Evolutionary conservation across 768 basidiomycete species (phyloP), one percentile per base, ranked within the genome.

Genomic region (Pholiota molesta): DNA sequence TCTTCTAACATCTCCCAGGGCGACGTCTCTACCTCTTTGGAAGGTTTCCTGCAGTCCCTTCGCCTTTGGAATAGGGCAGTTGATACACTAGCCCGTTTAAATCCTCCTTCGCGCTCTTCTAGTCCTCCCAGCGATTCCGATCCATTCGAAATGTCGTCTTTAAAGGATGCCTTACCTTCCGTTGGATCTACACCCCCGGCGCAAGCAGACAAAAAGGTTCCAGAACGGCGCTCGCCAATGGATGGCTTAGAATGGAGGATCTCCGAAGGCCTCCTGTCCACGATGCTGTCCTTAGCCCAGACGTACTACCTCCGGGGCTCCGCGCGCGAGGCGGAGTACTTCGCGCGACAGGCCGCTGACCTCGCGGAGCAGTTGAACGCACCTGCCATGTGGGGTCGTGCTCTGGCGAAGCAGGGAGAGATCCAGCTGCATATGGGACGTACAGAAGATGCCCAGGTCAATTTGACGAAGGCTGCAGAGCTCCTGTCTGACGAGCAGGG

Each of bases 261-360:
- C 11, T 84, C 89, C 3, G 86, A 92, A 67, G 88, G 86, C 11
- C 80, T 97, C 5, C 75, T 95, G 5, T 75, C 78, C 0, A 86
- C 88, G 0, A 75, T 92, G 2, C 83, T 96, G 61, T 78, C 85
- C 2, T 77, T 97, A 7, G 78, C 84, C 0, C 81, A 86, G 8
- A 79, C 84, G 0, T 93, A 95, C 66, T 79, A 87, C 19, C 72
- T 76, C 0, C 85, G 94, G 17, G 97, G 97, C 0, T 94, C 95
- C 5, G 84, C 88, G 3, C 85, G 90, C 21, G 94, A 96, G 68
- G 88, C 93, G 1, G 88, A 93, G 62, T 95, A 91, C 67, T 97
- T 95, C 70, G 81, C 89, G 0, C 80, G 89, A 42, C 90, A 94
- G 69, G 91, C 91, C 0, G 77, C 82, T n/a, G 86, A 88, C 19